These are phyloP conservation scores for Suillus decipiens DNA, from an alignment of 768 basidiomycete genomes.

Conservation along the genomic window DNA sequence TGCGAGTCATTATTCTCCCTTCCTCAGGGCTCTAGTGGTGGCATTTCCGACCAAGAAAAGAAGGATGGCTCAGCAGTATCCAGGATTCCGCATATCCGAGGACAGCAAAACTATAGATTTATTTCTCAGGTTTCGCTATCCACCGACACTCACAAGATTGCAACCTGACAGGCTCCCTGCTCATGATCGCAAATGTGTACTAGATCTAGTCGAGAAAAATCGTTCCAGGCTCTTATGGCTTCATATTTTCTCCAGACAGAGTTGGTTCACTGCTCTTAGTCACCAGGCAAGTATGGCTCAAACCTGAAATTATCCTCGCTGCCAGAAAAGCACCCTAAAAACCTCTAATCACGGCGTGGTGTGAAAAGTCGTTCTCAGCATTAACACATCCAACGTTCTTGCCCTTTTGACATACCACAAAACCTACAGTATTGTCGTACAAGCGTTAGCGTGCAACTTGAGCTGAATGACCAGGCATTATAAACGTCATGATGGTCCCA, in stretches of 20 bases:
- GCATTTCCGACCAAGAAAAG: slow-evolving; percentile 11
- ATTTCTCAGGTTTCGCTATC: slow-evolving; percentile 32
- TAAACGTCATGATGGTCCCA: slow-evolving; percentile 6
- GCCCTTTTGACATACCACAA: slow-evolving; percentile 24
- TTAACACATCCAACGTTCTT: slow-evolving; percentile 30
- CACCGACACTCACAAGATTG: slow-evolving; percentile 24
- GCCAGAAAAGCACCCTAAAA: slow-evolving; percentile 31
- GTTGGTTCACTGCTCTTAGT: slow-evolving; percentile 32
- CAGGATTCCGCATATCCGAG: slow-evolving; percentile 23
- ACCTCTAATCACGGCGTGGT: slow-evolving; percentile 24
- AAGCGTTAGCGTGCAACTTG: slow-evolving; percentile 4
- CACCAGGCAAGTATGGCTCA: slow-evolving; percentile 24
- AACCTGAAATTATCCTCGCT: slow-evolving; percentile 27
- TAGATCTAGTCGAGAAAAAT: slow-evolving; percentile 19
- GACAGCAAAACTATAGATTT: slow-evolving; percentile 23
- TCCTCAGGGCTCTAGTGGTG: slow-evolving; percentile 24
- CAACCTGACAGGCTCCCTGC: slow-evolving; percentile 8
- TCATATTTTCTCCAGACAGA: slow-evolving; percentile 20
- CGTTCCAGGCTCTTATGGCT: slow-evolving; percentile 22
- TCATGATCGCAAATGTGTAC: slow-evolving; percentile 20
- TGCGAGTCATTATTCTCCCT: slow-evolving; percentile 36
- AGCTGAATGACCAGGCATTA: slow-evolving; percentile 14
- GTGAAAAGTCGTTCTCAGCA: slow-evolving; percentile 28
- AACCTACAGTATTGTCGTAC: slow-evolving; percentile 15
- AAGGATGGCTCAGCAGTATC: slow-evolving; percentile 24